Evolutionary conservation across 805 yeast genomes (phyloP), one percentile per base, ranked within the genome.

Genomic region (Priceomyces melissophilus): DNA sequence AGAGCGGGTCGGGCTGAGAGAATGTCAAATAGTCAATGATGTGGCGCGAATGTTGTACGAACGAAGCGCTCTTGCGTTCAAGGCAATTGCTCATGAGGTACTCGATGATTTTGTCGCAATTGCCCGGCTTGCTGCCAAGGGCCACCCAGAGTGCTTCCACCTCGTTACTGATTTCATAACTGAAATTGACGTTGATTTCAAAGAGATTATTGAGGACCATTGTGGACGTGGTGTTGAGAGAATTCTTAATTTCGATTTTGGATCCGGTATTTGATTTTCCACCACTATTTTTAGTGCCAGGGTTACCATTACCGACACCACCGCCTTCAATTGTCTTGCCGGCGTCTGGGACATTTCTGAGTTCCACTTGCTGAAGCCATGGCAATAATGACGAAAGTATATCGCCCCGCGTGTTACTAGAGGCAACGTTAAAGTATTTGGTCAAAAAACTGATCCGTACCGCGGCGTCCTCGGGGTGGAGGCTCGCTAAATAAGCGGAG

Each of bases 101-200:
- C 34, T 82, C 84, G 54, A 87, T 63, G 14, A 88, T 84, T 1
- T 78, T 81, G 34, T 80, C 80, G 14, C 83, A 82, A 52, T 91
- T 89, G n/a, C 67, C 72, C 25, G 77, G 73, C 23, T 78, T 74
- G n/a, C 76, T 74, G 1, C 95, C 96, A n/a, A 93, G 67, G 0
- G 97, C 91, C 4, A 87, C 88, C 99, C 99, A 93, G 15, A 93
- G 62, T 0, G 95, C 95, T 58, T 90, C 97, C 9, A 93, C 87
- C 52, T 89, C 98, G 52, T 84, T 84, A 33, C 87, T 87, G 49
- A 87, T 79, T 10, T 72, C 69, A 35, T 83, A 82, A 38, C 90
- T 79, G 50, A 83, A 86, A 43, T 79, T 79, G 29, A 88, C 79
- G 0, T 97, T 88, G 30, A 93, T 83, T 50, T 87, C 97, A 58